A percentile compares a stretch with the other conserved stretches of the same genome.
These are phyloP conservation scores for Olyra latifolia DNA, from an alignment of 176 grass and related monocot species.

Conservation along the genomic window DNA sequence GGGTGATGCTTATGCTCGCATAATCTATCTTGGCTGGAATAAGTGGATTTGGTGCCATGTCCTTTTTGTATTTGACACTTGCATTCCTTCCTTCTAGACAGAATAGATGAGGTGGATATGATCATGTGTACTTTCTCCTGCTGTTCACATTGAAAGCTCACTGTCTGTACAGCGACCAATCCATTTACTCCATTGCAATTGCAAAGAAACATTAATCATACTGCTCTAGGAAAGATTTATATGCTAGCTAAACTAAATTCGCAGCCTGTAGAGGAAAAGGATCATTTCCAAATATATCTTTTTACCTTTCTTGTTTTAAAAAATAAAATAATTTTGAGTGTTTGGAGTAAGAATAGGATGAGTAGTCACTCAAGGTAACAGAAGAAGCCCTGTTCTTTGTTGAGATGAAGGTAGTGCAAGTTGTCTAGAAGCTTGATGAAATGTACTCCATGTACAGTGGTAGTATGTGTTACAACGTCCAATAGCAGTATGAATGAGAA, in stretches of 20 bases:
- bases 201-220: neutral
- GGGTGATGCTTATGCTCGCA: slow-evolving; percentile 25
- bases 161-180: neutral
- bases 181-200: neutral
- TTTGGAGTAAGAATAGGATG: too few species aligned
- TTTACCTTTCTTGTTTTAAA: too few species aligned
- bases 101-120: neutral
- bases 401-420: too few species aligned
- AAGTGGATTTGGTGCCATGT: slow-evolving; percentile 31
- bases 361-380: too few species aligned
- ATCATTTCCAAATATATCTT: too few species aligned
- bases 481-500: neutral
- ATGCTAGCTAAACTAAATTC: neutral
- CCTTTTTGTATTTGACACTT: slow-evolving; percentile 35
- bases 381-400: too few species aligned
- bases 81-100: neutral
- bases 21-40: slow-evolving; percentile 26
- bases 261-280: neutral
- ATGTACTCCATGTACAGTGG: too few species aligned
- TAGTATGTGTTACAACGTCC: neutral
- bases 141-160: slow-evolving; percentile 45
- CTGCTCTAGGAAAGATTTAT: neutral
- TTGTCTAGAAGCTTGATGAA: neutral
- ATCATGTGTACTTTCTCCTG: neutral
- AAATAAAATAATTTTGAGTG: too few species aligned